phyloP scores from a whole-genome alignment of 176 grass and related monocot species.

The Rhynchospora tenuis region DNA sequence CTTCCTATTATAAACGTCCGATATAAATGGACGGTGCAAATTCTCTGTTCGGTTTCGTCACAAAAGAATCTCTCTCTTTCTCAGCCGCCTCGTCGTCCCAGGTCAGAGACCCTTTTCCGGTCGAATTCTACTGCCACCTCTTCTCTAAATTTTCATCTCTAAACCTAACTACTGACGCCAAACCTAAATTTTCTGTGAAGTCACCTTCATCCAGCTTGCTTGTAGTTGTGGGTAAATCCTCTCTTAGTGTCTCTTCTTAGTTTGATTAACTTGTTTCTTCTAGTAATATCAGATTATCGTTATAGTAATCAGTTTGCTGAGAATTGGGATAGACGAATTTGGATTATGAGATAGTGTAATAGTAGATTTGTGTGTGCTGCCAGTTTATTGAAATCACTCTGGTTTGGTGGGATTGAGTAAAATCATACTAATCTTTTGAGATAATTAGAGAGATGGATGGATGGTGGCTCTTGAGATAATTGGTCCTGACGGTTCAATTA shows the following conservation, averaged over 20 bases:
- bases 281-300: neutral
- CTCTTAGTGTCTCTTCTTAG: too few relatives aligned
- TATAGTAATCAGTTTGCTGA: neutral
- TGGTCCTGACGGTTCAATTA: neutral
- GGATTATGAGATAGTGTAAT: neutral
- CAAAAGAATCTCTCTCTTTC: neutral
- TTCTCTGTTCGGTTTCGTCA: too few relatives aligned
- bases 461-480: too few relatives aligned
- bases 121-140: neutral
- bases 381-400: neutral
- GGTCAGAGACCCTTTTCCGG: neutral
- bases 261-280: neutral
- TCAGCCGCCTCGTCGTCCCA: neutral
- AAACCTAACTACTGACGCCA: neutral
- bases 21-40: too few relatives aligned
- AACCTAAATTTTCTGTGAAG: neutral
- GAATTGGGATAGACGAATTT: neutral
- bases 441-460: neutral
- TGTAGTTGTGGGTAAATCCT: too few relatives aligned
- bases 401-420: neutral
- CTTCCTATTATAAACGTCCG: too few relatives aligned
- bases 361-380: neutral
- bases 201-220: neutral
- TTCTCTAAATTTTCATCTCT: neutral
- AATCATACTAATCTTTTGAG: neutral